Percentiles rank a stretch among this genome's conserved stretches.
These are phyloP conservation scores for Sarocladium oryzae DNA, from an alignment of 2,329 filamentous ascomycete genomes.

Conservation along the genomic window DNA sequence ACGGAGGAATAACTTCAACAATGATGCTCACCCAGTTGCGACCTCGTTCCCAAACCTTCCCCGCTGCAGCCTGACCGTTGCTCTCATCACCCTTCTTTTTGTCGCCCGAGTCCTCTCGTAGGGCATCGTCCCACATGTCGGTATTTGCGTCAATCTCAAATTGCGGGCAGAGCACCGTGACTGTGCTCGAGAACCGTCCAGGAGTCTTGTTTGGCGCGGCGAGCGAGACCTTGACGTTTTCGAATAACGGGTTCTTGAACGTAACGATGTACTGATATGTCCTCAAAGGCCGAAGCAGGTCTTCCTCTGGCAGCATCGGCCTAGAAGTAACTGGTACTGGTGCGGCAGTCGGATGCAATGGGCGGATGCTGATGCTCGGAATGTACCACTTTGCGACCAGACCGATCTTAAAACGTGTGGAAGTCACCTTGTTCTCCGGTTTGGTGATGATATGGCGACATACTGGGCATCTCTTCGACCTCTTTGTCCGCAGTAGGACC, in stretches of 20 bases:
- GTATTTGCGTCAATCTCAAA: constrained; percentile 94
- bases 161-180: constrained; percentile 89
- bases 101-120: constrained; percentile 48
- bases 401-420: constrained; percentile 86
- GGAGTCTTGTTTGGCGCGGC: constrained; percentile 77
- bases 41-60: constrained; percentile 93
- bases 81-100: constrained; percentile 34
- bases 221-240: constrained; percentile 78
- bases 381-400: constrained; percentile 85
- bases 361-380: constrained; percentile 69
- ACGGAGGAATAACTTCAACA: constrained; percentile 74
- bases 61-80: constrained; percentile 62
- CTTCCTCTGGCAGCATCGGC: constrained; percentile 24
- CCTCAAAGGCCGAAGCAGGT: constrained; percentile 47
- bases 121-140: constrained; percentile 79
- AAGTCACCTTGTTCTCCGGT: constrained; percentile 83
- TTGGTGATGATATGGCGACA: constrained; percentile 95
- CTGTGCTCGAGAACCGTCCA: constrained; percentile 67
- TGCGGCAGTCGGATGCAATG: constrained; percentile 39
- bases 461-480: constrained; percentile 84
- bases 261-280: constrained; percentile 79
- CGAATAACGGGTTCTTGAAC: constrained; percentile 90
- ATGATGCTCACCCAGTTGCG: constrained; percentile 94
- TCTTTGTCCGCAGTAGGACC: constrained; percentile 80
- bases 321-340: constrained; percentile 28